Conservation (phyloP, 768 basidiomycete species). For the Kwoniella shandongensis region DNA sequence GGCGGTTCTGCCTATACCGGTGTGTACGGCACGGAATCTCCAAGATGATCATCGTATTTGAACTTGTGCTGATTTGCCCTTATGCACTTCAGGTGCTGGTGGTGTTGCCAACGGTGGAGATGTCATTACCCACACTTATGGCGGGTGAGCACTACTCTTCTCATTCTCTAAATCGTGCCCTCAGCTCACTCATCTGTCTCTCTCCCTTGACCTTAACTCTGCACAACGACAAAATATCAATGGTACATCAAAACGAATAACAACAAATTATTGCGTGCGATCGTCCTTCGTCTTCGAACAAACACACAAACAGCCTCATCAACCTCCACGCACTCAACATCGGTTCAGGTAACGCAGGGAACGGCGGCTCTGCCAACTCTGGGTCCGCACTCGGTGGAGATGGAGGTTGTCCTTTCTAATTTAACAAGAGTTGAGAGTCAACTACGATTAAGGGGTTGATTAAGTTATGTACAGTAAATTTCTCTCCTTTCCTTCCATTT, state of each 20-base stretch:
- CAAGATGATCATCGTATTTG: not conserved
- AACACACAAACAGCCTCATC: slow-evolving; percentile 22
- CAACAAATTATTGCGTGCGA: no score
- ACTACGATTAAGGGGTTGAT: no score
- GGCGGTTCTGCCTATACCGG: slow-evolving; percentile 22
- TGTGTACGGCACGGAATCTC: no score
- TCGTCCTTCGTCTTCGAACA: not conserved
- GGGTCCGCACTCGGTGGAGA: slow-evolving; percentile 36
- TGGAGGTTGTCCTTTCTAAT: slow-evolving; percentile 14
- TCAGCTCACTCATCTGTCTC: no score
- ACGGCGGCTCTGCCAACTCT: slow-evolving; percentile 38
- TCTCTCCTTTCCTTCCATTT: no score
- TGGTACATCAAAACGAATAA: no score
- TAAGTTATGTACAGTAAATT: no score
- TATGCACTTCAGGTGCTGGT: slow-evolving; percentile 22
- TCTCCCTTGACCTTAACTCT: no score
- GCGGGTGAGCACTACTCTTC: slow-evolving; percentile 20
- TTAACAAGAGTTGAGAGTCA: not conserved
- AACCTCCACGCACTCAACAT: slow-evolving; percentile 44
- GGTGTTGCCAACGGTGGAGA: slow-evolving; percentile 37
- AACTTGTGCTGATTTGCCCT: not conserved
- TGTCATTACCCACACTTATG: slow-evolving; percentile 17
- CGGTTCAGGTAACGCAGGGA: slow-evolving; percentile 41
- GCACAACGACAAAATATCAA: no score
- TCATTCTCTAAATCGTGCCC: not conserved